Evolutionary conservation across 2,329 filamentous ascomycete species (phyloP), one percentile per base, ranked within the genome.

Genomic region (Myriosclerotinia curreyana): DNA sequence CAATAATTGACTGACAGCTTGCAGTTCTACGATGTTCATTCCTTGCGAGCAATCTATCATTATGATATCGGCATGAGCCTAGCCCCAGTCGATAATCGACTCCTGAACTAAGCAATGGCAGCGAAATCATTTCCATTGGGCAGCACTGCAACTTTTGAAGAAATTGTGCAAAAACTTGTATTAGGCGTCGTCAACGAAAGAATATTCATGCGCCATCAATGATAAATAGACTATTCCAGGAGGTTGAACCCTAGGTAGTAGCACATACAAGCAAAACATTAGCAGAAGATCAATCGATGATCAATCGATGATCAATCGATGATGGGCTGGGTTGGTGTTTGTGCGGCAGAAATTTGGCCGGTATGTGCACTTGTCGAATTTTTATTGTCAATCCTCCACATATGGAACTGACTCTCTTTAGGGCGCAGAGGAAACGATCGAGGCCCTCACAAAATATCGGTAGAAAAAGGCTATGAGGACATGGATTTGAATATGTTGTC

Each of bases 211-310:
- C 81, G 84, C 9, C 80, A 85, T 71, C 80, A 48, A 86, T 86
- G 78, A 85, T 83, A 15, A 82, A 80, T 67, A 76, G 77, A 14
- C 78, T 87, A 64, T 86, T 87, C 73, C 71, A 75, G 51, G 84
- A 87, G 68, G 78, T 80, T 0, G 72, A 72, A 6, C 79, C 81
- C 0, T 80, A 81, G 1, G 66, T 78, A 2, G 79, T 87, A 65
- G 80, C 79, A 11, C 85, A 87, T 71, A 85, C 82, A 2, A 86
- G 83, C 1, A 78, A 78, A 5, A 72, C 81, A 2, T 77, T 87
- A 0, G 80, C 79, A 15, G 76, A 81, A 62, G 80, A 85, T 69
- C 67, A 71, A 2, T 71, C 74, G 31, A 77, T 86, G 64, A 77
- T 79, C n/a, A n/a, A n/a, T n/a, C n/a, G n/a, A n/a, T n/a, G 80